Evolutionary conservation across 768 basidiomycete species (phyloP).

Genomic region (Boletus subcaerulescens): DNA sequence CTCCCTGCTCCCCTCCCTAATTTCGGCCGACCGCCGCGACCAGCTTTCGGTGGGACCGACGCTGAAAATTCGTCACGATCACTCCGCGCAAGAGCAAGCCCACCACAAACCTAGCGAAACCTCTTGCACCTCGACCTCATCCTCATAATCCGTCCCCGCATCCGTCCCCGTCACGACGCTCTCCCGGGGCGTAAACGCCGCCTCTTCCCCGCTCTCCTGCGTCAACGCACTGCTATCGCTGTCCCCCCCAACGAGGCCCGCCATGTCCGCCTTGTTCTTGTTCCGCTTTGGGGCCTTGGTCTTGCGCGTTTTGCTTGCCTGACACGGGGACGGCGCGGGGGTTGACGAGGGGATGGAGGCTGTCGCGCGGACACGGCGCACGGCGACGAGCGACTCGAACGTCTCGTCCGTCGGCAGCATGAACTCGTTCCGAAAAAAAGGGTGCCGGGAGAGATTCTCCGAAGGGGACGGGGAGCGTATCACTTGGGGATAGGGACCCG

Average conservation of each 20-base stretch:
- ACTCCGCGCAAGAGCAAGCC: background rate
- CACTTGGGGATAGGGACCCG: slow-evolving; percentile 41
- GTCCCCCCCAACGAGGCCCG: slow-evolving; percentile 75
- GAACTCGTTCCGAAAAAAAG: slow-evolving; percentile 74
- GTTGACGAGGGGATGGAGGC: slow-evolving; percentile 53
- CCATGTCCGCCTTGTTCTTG: slow-evolving; percentile 51
- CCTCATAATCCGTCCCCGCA: slow-evolving; percentile 66
- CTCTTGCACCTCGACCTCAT: slow-evolving; percentile 64
- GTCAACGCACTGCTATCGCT: slow-evolving; percentile 84
- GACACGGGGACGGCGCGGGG: slow-evolving; percentile 54
- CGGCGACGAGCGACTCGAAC: slow-evolving; percentile 57
- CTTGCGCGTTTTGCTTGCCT: slow-evolving; percentile 34
- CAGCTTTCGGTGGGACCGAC: slow-evolving; percentile 18
- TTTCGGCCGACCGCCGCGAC: slow-evolving; percentile 31
- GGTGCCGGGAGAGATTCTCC: slow-evolving; percentile 65
- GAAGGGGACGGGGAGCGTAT: slow-evolving; percentile 67
- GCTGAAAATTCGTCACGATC: slow-evolving; percentile 18
- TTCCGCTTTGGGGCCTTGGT: slow-evolving; percentile 47
- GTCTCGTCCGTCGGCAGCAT: slow-evolving; percentile 54
- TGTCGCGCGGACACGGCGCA: slow-evolving; percentile 62
- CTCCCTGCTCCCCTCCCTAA: slow-evolving; percentile 26
- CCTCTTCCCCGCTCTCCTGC: slow-evolving; percentile 78
- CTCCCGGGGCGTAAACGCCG: slow-evolving; percentile 55
- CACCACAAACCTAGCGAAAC: slow-evolving; percentile 52
- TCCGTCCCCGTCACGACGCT: slow-evolving; percentile 74